These are phyloP conservation scores for Zea luxurians DNA, from an alignment of 176 grass and related monocot genomes.

Conservation along the genomic window DNA sequence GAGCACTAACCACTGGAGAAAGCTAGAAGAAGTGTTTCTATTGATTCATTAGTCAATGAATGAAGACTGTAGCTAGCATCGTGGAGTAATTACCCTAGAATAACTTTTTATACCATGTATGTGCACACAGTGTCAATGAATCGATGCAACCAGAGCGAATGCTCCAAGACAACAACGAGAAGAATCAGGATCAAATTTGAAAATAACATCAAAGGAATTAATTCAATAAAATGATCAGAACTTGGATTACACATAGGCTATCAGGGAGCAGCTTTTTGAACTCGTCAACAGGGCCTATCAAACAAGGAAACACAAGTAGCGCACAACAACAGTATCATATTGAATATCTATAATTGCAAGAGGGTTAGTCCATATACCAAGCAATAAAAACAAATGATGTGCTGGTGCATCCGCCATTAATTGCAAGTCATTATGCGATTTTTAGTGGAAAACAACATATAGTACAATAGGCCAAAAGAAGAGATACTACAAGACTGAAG, in stretches of 20 bases:
- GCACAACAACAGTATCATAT: not conserved
- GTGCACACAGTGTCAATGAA: too few relatives aligned
- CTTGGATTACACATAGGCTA: constrained; percentile 94
- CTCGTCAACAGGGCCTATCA: constrained; percentile 80
- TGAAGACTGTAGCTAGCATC: too few relatives aligned
- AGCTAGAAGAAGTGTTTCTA: too few relatives aligned
- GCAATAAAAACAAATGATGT: constrained; percentile 94
- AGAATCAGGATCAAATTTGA: not conserved
- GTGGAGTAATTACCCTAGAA: too few relatives aligned
- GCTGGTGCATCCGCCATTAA: constrained; percentile 98
- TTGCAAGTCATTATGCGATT: constrained; percentile 98
- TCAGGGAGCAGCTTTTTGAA: constrained; percentile 86
- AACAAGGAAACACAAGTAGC: constrained; percentile 21
- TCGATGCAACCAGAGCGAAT: too few relatives aligned
- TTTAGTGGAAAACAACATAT: constrained; percentile 98
- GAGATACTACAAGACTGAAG: too few relatives aligned
- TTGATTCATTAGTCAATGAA: too few relatives aligned
- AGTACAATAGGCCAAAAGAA: too few relatives aligned
- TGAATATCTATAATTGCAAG: not conserved
- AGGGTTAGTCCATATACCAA: constrained; percentile 64
- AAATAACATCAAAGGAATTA: constrained; percentile 20
- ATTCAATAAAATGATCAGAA: constrained; percentile 36
- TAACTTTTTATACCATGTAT: too few relatives aligned
- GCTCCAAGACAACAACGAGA: not conserved
- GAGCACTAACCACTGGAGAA: too few relatives aligned